Evolutionary conservation across 129 eudicot genomes (phyloP).

Genomic region (Lactuca saligna): DNA sequence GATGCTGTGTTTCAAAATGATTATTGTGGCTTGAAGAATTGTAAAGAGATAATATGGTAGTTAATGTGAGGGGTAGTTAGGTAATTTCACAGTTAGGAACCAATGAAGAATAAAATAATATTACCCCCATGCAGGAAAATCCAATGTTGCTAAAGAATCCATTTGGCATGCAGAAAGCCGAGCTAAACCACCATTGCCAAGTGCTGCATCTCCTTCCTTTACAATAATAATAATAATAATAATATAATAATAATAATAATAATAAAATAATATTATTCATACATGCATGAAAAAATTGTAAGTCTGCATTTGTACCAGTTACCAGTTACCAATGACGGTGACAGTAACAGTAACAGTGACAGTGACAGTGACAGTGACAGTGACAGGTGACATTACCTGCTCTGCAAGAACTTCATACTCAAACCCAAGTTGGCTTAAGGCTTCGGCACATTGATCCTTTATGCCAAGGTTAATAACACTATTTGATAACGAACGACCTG

Average conservation of each 20-base stretch:
- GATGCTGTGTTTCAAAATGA: neutral
- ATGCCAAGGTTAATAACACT: slow-evolving; percentile 59
- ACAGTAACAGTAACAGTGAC: too few relatives aligned
- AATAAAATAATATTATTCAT: neutral
- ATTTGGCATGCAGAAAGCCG: slow-evolving; percentile 66
- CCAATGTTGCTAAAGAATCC: slow-evolving; percentile 64
- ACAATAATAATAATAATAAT: slow-evolving; percentile 10
- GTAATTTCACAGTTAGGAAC: slow-evolving; percentile 3
- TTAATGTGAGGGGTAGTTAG: neutral
- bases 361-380: neutral
- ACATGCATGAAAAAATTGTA: neutral
- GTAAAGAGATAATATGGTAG: neutral
- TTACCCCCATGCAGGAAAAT: slow-evolving; percentile 73
- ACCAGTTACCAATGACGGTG: too few relatives aligned
- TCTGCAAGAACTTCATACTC: slow-evolving; percentile 64
- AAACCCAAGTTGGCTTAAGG: slow-evolving; percentile 55
- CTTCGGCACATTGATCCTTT: slow-evolving; percentile 59
- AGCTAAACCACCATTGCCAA: slow-evolving; percentile 67
- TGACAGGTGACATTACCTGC: slow-evolving; percentile 39
- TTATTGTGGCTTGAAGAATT: neutral
- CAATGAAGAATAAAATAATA: slow-evolving; percentile 7
- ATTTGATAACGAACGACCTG: slow-evolving; percentile 51
- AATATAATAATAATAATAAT: neutral
- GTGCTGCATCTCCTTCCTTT: slow-evolving; percentile 67
- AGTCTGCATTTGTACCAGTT: too few relatives aligned